These are phyloP conservation scores for Pseudogymnoascus verrucosus DNA, from an alignment of 2,329 filamentous ascomycete species.

Conservation along the genomic window DNA sequence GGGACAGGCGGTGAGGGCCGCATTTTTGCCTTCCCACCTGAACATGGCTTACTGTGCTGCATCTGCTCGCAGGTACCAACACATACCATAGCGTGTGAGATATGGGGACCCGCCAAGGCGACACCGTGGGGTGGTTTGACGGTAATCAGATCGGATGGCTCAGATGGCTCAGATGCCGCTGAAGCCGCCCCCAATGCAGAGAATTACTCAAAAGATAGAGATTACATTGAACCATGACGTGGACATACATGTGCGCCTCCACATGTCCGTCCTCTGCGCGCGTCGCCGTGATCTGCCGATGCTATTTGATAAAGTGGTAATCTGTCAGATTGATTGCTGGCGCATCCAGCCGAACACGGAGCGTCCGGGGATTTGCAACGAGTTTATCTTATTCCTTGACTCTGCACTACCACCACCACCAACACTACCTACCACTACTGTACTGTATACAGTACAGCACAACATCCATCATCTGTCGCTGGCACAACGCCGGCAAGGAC, in stretches of 20 bases:
- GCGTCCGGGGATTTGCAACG: background rate
- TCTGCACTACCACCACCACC: background rate
- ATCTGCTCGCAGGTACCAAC: background rate
- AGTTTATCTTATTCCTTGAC: background rate
- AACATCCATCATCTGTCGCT: background rate
- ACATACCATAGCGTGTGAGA: background rate
- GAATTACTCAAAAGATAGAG: background rate
- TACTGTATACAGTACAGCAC: background rate
- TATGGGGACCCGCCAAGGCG: background rate
- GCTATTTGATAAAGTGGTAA: background rate
- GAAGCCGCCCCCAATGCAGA: background rate
- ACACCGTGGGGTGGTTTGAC: background rate
- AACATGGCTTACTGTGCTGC: background rate
- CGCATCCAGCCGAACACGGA: constrained; percentile 3
- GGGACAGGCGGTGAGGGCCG: background rate
- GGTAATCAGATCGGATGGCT: constrained; percentile 2
- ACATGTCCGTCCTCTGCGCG: background rate
- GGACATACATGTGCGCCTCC: constrained; percentile 1
- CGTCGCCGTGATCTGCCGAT: background rate
- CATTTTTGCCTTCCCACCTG: background rate
- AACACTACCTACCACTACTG: background rate
- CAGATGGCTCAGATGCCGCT: constrained; percentile 1
- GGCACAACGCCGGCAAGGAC: background rate
- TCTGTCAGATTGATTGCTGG: constrained; percentile 3
- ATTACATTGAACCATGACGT: background rate